Evolutionary conservation across 345 rosid genomes (phyloP), one percentile per base, ranked within the genome.

Genomic region (Ailanthus altissimus): DNA sequence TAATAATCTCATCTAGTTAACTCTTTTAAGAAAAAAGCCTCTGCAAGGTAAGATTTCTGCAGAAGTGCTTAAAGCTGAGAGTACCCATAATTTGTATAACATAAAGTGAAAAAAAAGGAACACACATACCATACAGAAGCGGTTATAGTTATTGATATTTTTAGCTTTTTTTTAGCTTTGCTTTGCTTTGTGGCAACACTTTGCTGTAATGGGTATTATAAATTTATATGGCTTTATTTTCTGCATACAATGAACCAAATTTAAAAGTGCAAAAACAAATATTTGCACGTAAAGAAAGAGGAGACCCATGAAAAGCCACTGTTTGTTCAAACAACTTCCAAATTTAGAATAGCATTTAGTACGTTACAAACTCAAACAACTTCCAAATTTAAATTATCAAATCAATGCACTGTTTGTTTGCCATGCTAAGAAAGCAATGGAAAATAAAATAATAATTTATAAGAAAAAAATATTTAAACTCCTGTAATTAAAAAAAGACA

Each of bases 161-260:
- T 6, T 28, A n/a, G 42, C 25, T 57, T 14, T 16, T 12, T 51
- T 16, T 15, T 51, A n/a, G n/a, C 32, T 49, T 69, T 50, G 75
- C 64, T 56, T 56, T 72, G 75, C 75, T 40, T 42, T 57, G 64
- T 14, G 51, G 75, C 51, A 72, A 72, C 20, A 6, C 50, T 56
- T 72, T 23, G 65, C 16, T 40, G 60, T 4, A 10, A 21, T 51
- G 45, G 15, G 6, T 11, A 21, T 23, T 21, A 46, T 21, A 11
- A 47, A 21, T 11, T 51, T 14, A 18, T 53, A 3, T 36, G 47
- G 38, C 61, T 2, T 51, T 51, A 23, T 38, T 32, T 51, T 51
- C 20, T 5, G 46, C 45, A 20, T 36, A 32, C 61, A 20, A 2
- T 28, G 61, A 53, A 51, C 73, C 60, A 32, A 50, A 18, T 15